Percentiles rank a stretch among this genome's conserved stretches.
Evolutionary conservation across 352 stramenopile genomes (phyloP).

Genomic region (Phytopythium kandeliae): DNA sequence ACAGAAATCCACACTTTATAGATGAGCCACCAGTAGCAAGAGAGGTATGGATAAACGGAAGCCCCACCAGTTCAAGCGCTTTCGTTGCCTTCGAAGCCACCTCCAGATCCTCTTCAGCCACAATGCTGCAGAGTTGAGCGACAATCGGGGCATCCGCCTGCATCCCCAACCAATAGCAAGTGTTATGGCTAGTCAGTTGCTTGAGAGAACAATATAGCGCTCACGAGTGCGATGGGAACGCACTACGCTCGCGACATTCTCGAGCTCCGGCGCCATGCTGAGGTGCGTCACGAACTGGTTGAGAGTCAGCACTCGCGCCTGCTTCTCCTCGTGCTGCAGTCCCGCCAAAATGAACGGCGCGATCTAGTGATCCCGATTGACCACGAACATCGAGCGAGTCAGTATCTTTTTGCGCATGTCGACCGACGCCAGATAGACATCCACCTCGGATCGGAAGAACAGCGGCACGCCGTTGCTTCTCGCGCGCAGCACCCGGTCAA

Average conservation of each 20-base stretch:
- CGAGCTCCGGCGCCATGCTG: slow-evolving; percentile 34
- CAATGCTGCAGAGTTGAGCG: slow-evolving; percentile 42
- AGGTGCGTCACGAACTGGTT: slow-evolving; percentile 74
- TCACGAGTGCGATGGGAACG: neutral
- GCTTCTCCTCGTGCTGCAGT: slow-evolving; percentile 51
- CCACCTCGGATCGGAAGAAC: slow-evolving; percentile 73
- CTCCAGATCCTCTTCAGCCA: slow-evolving; percentile 70
- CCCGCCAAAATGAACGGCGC: slow-evolving; percentile 69
- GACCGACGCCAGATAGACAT: slow-evolving; percentile 5
- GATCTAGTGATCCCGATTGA: slow-evolving; percentile 31
- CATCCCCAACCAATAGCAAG: neutral
- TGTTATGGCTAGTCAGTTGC: neutral
- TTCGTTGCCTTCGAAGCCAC: slow-evolving; percentile 54
- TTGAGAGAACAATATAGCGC: too few relatives aligned
- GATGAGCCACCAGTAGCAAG: neutral
- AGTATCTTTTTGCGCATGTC: neutral
- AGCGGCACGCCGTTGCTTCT: slow-evolving; percentile 38
- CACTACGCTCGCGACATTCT: slow-evolving; percentile 52
- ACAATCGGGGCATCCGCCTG: slow-evolving; percentile 47
- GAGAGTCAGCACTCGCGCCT: slow-evolving; percentile 51
- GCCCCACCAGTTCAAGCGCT: slow-evolving; percentile 50
- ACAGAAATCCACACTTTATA: neutral
- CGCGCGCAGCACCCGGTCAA: slow-evolving; percentile 65
- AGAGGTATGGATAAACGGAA: neutral
- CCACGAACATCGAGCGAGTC: neutral